A percentile compares a stretch with the other conserved stretches of the same genome.
These are phyloP conservation scores for Termitomyces sp. DNA, from an alignment of 768 basidiomycete genomes.

Conservation along the genomic window DNA sequence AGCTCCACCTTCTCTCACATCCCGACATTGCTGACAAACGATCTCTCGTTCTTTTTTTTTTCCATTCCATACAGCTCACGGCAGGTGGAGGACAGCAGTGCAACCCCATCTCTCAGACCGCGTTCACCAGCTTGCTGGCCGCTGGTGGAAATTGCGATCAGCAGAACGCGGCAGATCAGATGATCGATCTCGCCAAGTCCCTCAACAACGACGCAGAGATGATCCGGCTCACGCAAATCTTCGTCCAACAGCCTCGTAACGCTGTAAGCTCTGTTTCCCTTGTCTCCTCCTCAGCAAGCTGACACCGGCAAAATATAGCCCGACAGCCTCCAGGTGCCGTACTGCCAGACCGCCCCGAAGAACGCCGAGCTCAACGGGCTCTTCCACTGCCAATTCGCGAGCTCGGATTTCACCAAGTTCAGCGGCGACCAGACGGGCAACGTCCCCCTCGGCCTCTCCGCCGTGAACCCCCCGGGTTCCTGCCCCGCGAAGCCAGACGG, in stretches of 20 bases:
- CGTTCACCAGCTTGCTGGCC: conserved; percentile 46
- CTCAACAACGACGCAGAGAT: conserved; percentile 39
- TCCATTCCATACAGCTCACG: conserved; percentile 24
- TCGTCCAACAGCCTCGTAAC: conserved; percentile 49
- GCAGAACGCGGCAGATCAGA: conserved; percentile 44
- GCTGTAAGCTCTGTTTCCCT: conserved; percentile 34
- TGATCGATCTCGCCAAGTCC: conserved; percentile 45
- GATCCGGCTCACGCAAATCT: conserved; percentile 43
- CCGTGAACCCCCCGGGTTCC: conserved; percentile 41
- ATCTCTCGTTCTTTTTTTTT: not conserved
- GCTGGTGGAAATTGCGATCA: conserved; percentile 40
- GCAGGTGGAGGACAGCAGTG: conserved; percentile 47
- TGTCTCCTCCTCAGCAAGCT: not conserved
- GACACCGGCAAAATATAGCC: conserved; percentile 26
- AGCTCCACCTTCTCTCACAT: not conserved
- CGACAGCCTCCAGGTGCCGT: conserved; percentile 42
- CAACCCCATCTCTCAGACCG: conserved; percentile 40
- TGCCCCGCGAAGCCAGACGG: conserved; percentile 42
- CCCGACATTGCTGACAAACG: not conserved
- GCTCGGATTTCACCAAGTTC: conserved; percentile 39
- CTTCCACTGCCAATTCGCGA: conserved; percentile 51
- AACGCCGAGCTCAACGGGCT: conserved; percentile 47
- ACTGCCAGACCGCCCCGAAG: conserved; percentile 46
- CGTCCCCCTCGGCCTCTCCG: conserved; percentile 38
- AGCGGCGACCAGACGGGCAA: conserved; percentile 40